Evolutionary conservation across 352 stramenopile species (phyloP).

Genomic region (Pythium phragmitis): DNA sequence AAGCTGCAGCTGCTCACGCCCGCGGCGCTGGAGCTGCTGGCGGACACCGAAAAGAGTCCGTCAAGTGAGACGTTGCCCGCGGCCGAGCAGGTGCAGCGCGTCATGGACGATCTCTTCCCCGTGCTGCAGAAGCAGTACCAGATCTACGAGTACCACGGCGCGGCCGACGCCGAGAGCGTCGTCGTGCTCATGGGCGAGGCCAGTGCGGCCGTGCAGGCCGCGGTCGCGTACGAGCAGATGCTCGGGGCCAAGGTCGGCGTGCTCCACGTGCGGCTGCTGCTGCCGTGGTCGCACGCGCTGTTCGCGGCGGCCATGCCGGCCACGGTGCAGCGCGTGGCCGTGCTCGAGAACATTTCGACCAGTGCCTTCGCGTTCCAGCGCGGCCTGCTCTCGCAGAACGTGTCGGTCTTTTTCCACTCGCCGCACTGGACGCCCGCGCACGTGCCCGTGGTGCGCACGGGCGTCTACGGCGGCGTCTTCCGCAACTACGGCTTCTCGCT

Average conservation of each 20-base stretch:
- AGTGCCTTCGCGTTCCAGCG: constrained; percentile 65
- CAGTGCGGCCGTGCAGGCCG: constrained; percentile 49
- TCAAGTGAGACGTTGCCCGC: constrained; percentile 25
- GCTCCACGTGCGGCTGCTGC: constrained; percentile 66
- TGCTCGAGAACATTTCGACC: constrained; percentile 72
- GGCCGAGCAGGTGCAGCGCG: constrained; percentile 65
- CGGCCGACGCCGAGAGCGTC: constrained; percentile 61
- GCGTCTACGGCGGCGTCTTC: constrained; percentile 71
- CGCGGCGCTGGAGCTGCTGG: constrained; percentile 48
- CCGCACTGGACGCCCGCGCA: constrained; percentile 25
- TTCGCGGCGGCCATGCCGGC: constrained; percentile 61
- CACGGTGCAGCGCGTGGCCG: constrained; percentile 55
- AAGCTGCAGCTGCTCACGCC: constrained; percentile 60
- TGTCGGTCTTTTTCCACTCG: constrained; percentile 78
- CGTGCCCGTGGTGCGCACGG: constrained; percentile 45
- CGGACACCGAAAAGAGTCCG: constrained; percentile 30
- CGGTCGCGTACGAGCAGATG: constrained; percentile 74
- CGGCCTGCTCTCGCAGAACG: constrained; percentile 61
- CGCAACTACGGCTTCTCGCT: constrained; percentile 60
- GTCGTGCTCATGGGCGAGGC: constrained; percentile 74
- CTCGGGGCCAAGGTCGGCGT: constrained; percentile 74
- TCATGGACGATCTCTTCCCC: constrained; percentile 77
- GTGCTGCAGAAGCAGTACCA: constrained; percentile 78
- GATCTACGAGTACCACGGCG: constrained; percentile 79
- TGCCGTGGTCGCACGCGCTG: constrained; percentile 74